Base-by-base conservation (phyloP, 108 stramenopile genomes). In the Conticribra guillardii region DNA sequence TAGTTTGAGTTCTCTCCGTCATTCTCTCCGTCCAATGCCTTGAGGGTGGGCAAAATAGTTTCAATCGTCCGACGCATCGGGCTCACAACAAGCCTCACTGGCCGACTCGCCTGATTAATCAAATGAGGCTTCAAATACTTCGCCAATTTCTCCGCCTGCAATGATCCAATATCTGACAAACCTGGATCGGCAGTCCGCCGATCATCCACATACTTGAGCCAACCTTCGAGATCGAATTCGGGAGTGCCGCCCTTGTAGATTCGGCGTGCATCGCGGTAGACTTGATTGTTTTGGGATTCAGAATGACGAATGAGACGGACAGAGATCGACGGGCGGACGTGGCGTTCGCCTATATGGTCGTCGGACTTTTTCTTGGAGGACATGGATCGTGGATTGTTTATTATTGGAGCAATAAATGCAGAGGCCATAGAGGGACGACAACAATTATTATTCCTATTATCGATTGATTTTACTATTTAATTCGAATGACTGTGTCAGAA, bases 61-160 rank as follows among this genome's bases (percentile, higher is more conserved):
- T 78, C 76, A 44, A 91, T 54, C 15, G 90, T 91, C 31, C 90
- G 82, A 23, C 71, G 58, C 90, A 91, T 91, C 34, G 90, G 90
- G 76, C 84, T 85, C 2, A 72, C 64, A n/a, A 91, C 66, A 37
- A 91, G 74, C 11, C 80, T 60, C 1, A 89, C 81, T 15, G 89
- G 89, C 18, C 55, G 71, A 21, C 84, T 80, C 15, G 89, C 85
- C 66, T 87, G 86, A 41, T 84, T 82, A 2, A 50, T 47, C 9
- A 88, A 62, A 69, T 87, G 81, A 17, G 85, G 76, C 14, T 82
- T 77, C 64, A 89, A 60, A 53, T 85, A 86, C 3, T 80, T 67
- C 1, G 80, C 64, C n/a, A 91, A 67, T 33, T 60, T 60, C 34
- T 82, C 52, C 3, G 86, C 84, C 71, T 91, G 90, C 4, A 76